A percentile compares a stretch with the other conserved stretches of the same genome.
Conservation (phyloP, 176 grass and related monocot species). For the Stipa capillata region DNA sequence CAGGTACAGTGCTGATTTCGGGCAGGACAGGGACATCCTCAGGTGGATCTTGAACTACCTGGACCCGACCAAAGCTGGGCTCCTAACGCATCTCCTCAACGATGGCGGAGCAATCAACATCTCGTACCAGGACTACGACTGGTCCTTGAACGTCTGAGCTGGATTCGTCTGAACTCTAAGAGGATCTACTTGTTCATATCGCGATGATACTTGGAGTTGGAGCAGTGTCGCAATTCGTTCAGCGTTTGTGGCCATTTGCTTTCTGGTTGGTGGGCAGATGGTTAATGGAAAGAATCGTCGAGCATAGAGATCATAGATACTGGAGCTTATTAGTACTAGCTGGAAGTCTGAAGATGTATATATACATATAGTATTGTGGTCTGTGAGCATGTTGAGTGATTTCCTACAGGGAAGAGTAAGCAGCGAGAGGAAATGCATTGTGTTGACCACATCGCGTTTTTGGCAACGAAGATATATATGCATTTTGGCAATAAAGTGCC, state of each 20-base stretch:
- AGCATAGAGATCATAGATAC: too few species aligned
- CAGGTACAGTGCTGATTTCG: conserved; percentile 91
- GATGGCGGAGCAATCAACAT: conserved; percentile 60
- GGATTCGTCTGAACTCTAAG: not conserved
- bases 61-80: conserved; percentile 85
- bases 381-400: not conserved
- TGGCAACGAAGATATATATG: not conserved
- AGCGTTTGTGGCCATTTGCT: not conserved
- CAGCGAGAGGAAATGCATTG: not conserved
- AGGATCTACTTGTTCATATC: too few species aligned
- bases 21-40: conserved; percentile 83
- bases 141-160: conserved; percentile 62
- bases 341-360: conserved; percentile 22
- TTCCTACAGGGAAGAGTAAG: not conserved
- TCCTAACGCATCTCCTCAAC: conserved; percentile 83
- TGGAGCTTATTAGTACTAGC: not conserved
- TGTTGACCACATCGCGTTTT: not conserved
- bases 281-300: too few species aligned
- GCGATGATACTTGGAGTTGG: not conserved
- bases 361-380: too few species aligned
- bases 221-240: not conserved
- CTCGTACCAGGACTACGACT: conserved; percentile 74
- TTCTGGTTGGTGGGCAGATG: conserved; percentile 7
- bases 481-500: not conserved
- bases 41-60: conserved; percentile 84